phyloP scores from a whole-genome alignment of 2,329 filamentous ascomycete species.

The Cercospora sp. region DNA sequence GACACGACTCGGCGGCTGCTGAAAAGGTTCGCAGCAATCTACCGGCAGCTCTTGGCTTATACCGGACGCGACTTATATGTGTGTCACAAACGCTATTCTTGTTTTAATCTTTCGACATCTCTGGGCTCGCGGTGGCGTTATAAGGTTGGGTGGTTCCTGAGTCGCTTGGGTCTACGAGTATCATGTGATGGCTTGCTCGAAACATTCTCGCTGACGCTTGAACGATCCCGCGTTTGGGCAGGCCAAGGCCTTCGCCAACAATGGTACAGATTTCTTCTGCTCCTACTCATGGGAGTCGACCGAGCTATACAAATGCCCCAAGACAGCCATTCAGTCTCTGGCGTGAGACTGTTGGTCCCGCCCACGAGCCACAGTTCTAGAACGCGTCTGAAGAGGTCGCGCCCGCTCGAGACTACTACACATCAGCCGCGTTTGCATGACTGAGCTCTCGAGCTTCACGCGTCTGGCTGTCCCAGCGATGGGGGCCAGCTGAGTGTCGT shows the following conservation, averaged over 20 bases:
- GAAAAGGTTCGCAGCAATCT: conserved; percentile 7
- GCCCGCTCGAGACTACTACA: background rate
- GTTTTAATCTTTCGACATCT: background rate
- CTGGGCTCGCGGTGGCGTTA: background rate
- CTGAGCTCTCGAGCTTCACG: background rate
- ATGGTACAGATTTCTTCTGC: background rate
- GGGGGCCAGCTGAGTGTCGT: background rate
- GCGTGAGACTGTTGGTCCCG: background rate
- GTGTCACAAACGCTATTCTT: background rate
- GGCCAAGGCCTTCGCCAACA: background rate
- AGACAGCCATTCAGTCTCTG: background rate
- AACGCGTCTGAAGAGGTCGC: background rate
- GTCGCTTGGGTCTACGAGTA: background rate
- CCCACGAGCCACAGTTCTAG: background rate
- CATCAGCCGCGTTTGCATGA: background rate
- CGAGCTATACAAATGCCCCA: background rate
- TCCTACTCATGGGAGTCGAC: background rate
- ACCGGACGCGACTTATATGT: background rate
- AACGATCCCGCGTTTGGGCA: background rate
- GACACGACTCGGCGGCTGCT: background rate
- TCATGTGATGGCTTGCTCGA: background rate
- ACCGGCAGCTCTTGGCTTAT: background rate
- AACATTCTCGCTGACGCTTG: background rate
- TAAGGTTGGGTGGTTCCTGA: background rate
- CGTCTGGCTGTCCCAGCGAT: background rate